phyloP scores from a whole-genome alignment of 2,329 filamentous ascomycete genomes.

The Arthrobotrys pseudoclavata region DNA sequence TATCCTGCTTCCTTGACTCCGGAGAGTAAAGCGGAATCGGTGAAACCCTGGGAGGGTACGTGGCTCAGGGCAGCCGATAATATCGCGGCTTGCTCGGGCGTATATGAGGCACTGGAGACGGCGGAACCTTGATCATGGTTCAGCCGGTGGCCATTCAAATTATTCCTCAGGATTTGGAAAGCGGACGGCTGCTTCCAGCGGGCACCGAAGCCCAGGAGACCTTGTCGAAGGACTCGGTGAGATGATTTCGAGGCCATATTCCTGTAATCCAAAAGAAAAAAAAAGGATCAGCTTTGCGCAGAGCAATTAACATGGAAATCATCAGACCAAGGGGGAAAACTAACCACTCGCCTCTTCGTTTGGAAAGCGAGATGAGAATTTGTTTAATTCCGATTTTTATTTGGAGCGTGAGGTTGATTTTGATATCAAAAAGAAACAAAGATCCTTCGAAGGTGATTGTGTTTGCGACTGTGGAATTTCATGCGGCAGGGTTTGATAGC shows the following conservation, averaged over 20 bases:
- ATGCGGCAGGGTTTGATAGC: constrained; percentile 46
- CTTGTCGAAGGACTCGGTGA: constrained; percentile 30
- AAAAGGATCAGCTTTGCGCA: constrained; percentile 26
- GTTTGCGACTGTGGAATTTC: constrained; percentile 32
- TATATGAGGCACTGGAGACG: constrained; percentile 73
- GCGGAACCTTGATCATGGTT: constrained; percentile 43
- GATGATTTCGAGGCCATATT: constrained; percentile 46
- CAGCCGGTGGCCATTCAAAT: constrained; percentile 30
- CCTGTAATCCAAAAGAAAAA: constrained; percentile 35
- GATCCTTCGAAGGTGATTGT: constrained; percentile 26
- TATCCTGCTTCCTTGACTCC: constrained; percentile 89
- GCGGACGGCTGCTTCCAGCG: constrained; percentile 28
- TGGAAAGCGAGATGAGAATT: neutral
- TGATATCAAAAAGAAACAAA: constrained; percentile 28
- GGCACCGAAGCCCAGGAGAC: constrained; percentile 27
- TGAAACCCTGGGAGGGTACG: constrained; percentile 87
- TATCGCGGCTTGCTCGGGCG: constrained; percentile 78
- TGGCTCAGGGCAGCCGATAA: constrained; percentile 84
- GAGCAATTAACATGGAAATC: constrained; percentile 27
- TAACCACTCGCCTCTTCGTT: constrained; percentile 8
- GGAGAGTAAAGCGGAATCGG: constrained; percentile 77
- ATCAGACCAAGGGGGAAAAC: constrained; percentile 17
- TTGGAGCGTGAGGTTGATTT: constrained; percentile 22
- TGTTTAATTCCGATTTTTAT: neutral
- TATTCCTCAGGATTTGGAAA: constrained; percentile 20